phyloP scores from a whole-genome alignment of 1,139 yeast genomes.

The Candida albicans region DNA sequence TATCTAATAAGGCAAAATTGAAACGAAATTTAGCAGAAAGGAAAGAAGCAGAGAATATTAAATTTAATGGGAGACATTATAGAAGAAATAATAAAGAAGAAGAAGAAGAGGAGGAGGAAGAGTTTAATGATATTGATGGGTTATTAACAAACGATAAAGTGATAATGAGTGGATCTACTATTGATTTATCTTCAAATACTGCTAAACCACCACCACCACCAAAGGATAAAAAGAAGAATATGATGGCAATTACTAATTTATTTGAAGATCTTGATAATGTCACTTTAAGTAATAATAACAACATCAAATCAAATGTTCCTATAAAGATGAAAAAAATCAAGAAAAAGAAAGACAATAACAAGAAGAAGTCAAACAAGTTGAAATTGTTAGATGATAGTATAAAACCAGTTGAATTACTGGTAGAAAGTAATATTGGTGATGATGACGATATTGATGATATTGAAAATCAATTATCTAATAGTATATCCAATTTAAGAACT shows the following conservation, averaged over 20 bases:
- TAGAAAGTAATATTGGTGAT: no score
- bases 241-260: conserved; percentile 14
- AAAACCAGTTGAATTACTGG: conserved; percentile 30
- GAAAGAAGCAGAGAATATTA: conserved; percentile 25
- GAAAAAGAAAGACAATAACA: conserved; percentile 21
- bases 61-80: conserved; percentile 26
- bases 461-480: conserved; percentile 47
- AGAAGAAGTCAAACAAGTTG: conserved; percentile 13
- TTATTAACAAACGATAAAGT: conserved; percentile 9
- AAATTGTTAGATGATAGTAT: conserved; percentile 24
- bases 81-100: conserved; percentile 15
- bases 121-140: conserved; percentile 17
- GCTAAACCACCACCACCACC: conserved; percentile 11
- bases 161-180: conserved; percentile 8
- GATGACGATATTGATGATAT: conserved; percentile 37
- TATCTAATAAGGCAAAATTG: conserved; percentile 34
- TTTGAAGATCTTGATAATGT: conserved; percentile 26
- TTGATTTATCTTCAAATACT: conserved; percentile 6
- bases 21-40: conserved; percentile 24
- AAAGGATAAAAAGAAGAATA: conserved; percentile 4
- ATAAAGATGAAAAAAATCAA: conserved; percentile 51
- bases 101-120: conserved; percentile 20
- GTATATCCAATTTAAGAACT: conserved; percentile 42
- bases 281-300: conserved; percentile 42
- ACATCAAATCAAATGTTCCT: conserved; percentile 37